Evolutionary conservation across 768 basidiomycete genomes (phyloP).

Genomic region (Trametes gibbosa): DNA sequence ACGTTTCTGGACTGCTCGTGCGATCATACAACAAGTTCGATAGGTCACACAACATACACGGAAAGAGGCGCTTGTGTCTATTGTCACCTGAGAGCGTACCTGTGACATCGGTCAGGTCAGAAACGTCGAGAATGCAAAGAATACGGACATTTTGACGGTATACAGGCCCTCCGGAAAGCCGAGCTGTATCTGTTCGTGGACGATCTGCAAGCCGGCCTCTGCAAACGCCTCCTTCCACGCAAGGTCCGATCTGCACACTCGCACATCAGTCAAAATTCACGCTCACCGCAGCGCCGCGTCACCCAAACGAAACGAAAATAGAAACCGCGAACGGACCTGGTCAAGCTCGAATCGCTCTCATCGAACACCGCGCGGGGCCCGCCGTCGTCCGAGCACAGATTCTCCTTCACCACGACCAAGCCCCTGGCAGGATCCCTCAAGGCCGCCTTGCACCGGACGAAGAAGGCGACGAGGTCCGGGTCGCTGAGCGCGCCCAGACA

Average conservation of each 20-base stretch:
- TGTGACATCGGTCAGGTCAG: constrained; percentile 21
- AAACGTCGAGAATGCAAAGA: background rate
- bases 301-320: background rate
- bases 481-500: constrained; percentile 87
- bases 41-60: background rate
- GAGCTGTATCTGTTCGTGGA: constrained; percentile 74
- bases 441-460: constrained; percentile 59
- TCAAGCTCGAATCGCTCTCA: constrained; percentile 85
- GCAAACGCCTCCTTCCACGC: constrained; percentile 79
- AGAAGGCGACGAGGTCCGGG: constrained; percentile 72
- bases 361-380: constrained; percentile 63
- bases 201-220: constrained; percentile 66
- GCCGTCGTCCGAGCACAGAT: constrained; percentile 62
- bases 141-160: constrained; percentile 78
- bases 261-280: background rate
- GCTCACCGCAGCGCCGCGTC: too few species aligned
- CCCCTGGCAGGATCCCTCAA: constrained; percentile 50
- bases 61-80: background rate
- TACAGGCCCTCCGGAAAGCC: constrained; percentile 84
- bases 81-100: constrained; percentile 54
- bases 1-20: background rate
- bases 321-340: constrained; percentile 49
- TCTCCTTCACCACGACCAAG: constrained; percentile 90
- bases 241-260: constrained; percentile 63
- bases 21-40: background rate